These are phyloP conservation scores for Oidiodendron maius DNA, from an alignment of 495 filamentous ascomycete genomes.

Conservation along the genomic window DNA sequence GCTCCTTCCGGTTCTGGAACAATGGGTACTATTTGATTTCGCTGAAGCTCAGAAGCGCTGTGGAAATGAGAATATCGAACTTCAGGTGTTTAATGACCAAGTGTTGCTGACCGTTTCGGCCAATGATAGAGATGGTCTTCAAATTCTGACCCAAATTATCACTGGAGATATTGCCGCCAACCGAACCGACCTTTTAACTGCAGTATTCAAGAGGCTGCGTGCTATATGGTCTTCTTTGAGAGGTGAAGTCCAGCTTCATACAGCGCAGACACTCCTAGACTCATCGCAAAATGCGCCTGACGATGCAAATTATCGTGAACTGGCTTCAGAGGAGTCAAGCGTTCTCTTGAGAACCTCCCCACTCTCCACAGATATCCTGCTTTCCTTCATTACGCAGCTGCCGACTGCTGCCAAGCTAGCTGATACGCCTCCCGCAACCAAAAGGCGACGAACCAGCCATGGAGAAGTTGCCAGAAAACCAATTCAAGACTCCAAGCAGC, in stretches of 20 bases:
- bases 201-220: slow-evolving; percentile 58
- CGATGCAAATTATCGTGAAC: slow-evolving; percentile 2
- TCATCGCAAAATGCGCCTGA: slow-evolving; percentile 4
- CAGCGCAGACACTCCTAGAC: slow-evolving; percentile 54
- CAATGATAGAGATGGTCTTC: slow-evolving; percentile 61
- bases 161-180: slow-evolving; percentile 34
- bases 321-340: slow-evolving; percentile 46
- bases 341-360: slow-evolving; percentile 63
- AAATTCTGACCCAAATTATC: slow-evolving; percentile 48
- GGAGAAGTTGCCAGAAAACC: slow-evolving; percentile 42
- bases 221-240: slow-evolving; percentile 67
- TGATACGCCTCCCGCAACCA: slow-evolving; percentile 58
- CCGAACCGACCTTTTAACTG: slow-evolving; percentile 48
- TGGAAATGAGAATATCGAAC: slow-evolving; percentile 53
- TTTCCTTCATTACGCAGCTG: slow-evolving; percentile 61
- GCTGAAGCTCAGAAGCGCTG: slow-evolving; percentile 30
- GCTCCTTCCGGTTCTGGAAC: slow-evolving; percentile 61
- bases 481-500: slow-evolving; percentile 37
- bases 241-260: slow-evolving; percentile 49
- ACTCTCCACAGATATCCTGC: slow-evolving; percentile 63
- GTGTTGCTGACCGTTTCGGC: slow-evolving; percentile 56
- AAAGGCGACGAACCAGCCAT: slow-evolving; percentile 70
- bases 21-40: slow-evolving; percentile 51
- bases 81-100: slow-evolving; percentile 49
- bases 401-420: slow-evolving; percentile 58